Base-by-base conservation (phyloP, 768 basidiomycete genomes). In the Boletus vinaceobasis region DNA sequence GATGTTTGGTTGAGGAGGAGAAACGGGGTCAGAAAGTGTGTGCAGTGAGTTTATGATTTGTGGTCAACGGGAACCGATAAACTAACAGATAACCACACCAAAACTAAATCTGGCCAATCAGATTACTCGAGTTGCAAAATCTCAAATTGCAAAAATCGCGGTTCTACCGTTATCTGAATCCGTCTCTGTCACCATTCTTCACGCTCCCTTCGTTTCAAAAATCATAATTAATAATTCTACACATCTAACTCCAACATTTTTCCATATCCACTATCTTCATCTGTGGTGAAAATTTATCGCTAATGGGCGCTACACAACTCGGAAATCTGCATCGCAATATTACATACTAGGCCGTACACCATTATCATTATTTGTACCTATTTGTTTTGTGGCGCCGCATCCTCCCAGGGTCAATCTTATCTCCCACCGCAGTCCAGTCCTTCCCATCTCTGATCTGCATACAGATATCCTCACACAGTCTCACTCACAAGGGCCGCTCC, bases 31-130 rank as follows among this genome's bases (percentile, higher is more conserved):
- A 63, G 54, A 62, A 70, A 55, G 7, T 3, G 56, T 31, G 61
- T 43, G 48, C 53, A 45, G 52, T 57, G 58, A 56, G 70, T 70
- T 70, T 71, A 71, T 70, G 70, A 71, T 72, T 72, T 68, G 61
- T 69, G 59, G 54, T 67, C 48, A 61, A 67, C 67, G 71, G 71
- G 69, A 71, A 63, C 67, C 71, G 69, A 71, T 72, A 71, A 71
- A 69, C 69, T 69, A 63, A 67, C 58, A 72, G 71, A 71, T 72
- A 70, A 70, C 71, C 53, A 68, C 56, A 47, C 36, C 43, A 55
- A 61, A 69, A 61, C 55, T 59, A 56, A 71, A 70, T 70, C 63
- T 48, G 56, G 56, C 69, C 71, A 71, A 71, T 72, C 69, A 71
- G 69, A 71, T 71, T 67, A 72, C 58, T 59, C 26, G 14, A 39